These are phyloP conservation scores for Aspergillus melleus DNA, from an alignment of 2,329 filamentous ascomycete genomes.

Conservation along the genomic window DNA sequence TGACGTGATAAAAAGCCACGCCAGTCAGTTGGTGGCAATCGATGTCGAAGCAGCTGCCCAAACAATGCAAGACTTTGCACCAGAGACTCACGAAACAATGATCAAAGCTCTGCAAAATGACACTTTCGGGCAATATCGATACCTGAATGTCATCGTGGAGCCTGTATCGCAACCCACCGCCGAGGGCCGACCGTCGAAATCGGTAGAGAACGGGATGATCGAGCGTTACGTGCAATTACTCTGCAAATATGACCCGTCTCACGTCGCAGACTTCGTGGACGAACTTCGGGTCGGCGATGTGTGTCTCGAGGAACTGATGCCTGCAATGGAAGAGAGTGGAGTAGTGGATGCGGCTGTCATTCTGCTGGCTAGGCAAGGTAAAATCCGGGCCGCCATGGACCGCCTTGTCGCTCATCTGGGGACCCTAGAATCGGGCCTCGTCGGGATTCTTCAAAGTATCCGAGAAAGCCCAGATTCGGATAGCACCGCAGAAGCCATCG, in stretches of 20 bases:
- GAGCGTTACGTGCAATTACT: constrained; percentile 89
- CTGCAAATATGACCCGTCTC: constrained; percentile 78
- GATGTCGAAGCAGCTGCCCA: constrained; percentile 65
- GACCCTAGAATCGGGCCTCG: constrained; percentile 75
- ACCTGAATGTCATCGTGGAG: constrained; percentile 75
- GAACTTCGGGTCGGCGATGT: constrained; percentile 74
- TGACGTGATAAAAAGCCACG: constrained; percentile 64
- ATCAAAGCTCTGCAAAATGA: constrained; percentile 62
- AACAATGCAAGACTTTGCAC: constrained; percentile 61
- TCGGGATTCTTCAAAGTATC: constrained; percentile 67
- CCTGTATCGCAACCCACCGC: constrained; percentile 45
- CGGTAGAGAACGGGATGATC: constrained; percentile 60
- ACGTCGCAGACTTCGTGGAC: constrained; percentile 83
- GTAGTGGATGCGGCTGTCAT: constrained; percentile 92
- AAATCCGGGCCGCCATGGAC: constrained; percentile 78
- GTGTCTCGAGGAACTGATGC: constrained; percentile 75
- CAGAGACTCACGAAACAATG: constrained; percentile 66
- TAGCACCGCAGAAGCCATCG: constrained; percentile 64
- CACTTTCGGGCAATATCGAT: constrained; percentile 69
- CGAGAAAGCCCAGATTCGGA: constrained; percentile 57
- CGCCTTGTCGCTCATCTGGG: constrained; percentile 78
- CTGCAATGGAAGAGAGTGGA: constrained; percentile 83
- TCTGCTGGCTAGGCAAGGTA: constrained; percentile 84
- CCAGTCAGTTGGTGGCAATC: constrained; percentile 65
- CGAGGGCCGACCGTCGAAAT: constrained; percentile 31